Base-by-base conservation (phyloP, 257 asterid species). In the Cordia subcordata region DNA sequence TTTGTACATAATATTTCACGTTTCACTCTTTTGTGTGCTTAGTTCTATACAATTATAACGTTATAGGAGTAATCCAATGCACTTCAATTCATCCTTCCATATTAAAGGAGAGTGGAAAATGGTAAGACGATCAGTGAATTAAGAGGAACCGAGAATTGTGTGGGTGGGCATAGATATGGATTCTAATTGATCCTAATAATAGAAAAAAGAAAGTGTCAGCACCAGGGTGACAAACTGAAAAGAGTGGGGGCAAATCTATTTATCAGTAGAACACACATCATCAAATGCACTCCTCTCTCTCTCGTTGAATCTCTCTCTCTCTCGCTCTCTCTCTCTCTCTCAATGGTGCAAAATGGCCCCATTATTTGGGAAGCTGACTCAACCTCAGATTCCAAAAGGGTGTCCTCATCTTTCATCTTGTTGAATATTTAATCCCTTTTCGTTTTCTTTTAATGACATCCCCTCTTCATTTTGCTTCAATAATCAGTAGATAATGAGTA, bases 251-350 rank as follows among this genome's bases (percentile, higher is more conserved):
- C 72, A 53, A 65, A 52, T 61, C 58, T 60, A 76, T 74, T 64
- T 77, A 71, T 72, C 65, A 58, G 65, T 70, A 67, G 86, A 73
- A 59, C 77, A 62, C 1, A 4, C 37, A 32, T 16, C 52, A 52
- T 70, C 63, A 58, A 58, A 51, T 38, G 63, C 72, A 49, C 59
- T n/a, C 60, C 55, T 58, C 35, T 19, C 55, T 58, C 35, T 19
- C 17, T 20, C 23, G 33, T 65, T 50, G 59, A 44, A 66, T 49
- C 50, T 50, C 10, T 40, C 16, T 50, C 54, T 9, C 12, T 5
- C 55, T 58, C 35, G n/a, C n/a, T n/a, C n/a, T n/a, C 17, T 20
- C 23, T 49, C 50, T 50, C 10, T 40, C 16, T 50, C 54, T 9
- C 12, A 1, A 58, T 45, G 14, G 35, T 53, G 47, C 10, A 49